Evolutionary conservation across 1,139 yeast species (phyloP), one percentile per base, ranked within the genome.

Genomic region (Candida tropicalis): DNA sequence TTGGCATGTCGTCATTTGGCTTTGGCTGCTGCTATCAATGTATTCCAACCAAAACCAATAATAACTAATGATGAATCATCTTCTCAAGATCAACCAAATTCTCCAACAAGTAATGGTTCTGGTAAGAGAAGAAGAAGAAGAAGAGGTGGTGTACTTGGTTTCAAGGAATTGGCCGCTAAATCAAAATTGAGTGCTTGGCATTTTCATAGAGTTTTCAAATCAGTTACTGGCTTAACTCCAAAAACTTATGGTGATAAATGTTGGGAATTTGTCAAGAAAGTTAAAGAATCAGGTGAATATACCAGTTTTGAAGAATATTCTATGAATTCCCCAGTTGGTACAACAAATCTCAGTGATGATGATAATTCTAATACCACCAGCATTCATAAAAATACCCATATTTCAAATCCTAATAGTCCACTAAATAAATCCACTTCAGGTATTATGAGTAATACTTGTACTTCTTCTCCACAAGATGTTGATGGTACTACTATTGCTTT

Each of bases 121-220:
- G 35, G 28, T 11, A 37, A 35, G 12, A 77, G 79, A 54, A 82
- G 82, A 62, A 69, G 76, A 56, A 68, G 75, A 58, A 79, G 91
- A 69, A 76, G 95, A 60, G 96, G 96, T 18, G 96, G 96, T 29
- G 90, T 88, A 10, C 68, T 88, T 38, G 96, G 96, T 0, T 88
- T 88, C 66, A 87, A 88, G 62, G 96, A 88, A 61, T 73, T 88
- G 59, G 96, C 96, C 6, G 84, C 89, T 13, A 86, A 87, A 58
- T 84, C 91, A 10, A 87, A 85, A 52, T 74, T 88, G 46, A 80
- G 88, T 18, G 95, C 96, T n/a, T 88, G 96, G 96, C 96, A 88
- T 65, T 88, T 88, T 63, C 96, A 88, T 68, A 72, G 96, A 43
- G 96, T 88, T 27, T 88, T 88, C 69, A 84, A 89, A 62, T 79